These are phyloP conservation scores for Grifola frondosa DNA, from an alignment of 1,284 basidiomycete genomes.

Conservation along the genomic window DNA sequence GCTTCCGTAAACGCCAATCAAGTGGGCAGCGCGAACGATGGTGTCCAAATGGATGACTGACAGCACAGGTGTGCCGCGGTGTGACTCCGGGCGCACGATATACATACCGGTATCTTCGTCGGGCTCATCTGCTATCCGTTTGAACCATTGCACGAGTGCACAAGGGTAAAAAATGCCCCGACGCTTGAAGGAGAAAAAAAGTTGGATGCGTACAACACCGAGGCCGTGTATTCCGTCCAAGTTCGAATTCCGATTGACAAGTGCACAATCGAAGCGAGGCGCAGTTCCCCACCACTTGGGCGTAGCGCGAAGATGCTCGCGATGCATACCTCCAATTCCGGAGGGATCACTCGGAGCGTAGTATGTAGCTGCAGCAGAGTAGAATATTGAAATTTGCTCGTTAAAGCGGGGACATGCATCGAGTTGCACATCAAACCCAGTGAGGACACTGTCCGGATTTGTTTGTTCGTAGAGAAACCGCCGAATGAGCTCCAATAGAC, in stretches of 20 bases:
- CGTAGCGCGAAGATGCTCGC: constrained; percentile 17
- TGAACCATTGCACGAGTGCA: constrained; percentile 22
- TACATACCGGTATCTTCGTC: constrained; percentile 24
- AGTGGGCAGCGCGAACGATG: constrained; percentile 15
- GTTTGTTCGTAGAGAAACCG: constrained; percentile 14
- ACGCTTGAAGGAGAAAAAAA: constrained; percentile 12
- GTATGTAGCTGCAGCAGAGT: constrained; percentile 15
- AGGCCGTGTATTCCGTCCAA: constrained; percentile 1
- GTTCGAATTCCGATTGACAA: not conserved
- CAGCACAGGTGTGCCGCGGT: not conserved
- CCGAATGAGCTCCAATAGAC: constrained; percentile 1
- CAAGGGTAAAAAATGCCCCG: constrained; percentile 11
- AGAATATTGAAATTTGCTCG: constrained; percentile 2
- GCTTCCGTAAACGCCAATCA: constrained; percentile 12
- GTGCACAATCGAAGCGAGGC: constrained; percentile 13
- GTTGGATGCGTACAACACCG: constrained; percentile 3
- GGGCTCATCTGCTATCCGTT: constrained; percentile 11
- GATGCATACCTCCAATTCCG: constrained; percentile 23
- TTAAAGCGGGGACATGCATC: not conserved
- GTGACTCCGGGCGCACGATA: constrained; percentile 21
- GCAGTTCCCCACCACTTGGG: constrained; percentile 16
- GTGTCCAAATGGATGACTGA: constrained; percentile 11
- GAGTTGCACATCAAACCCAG: constrained; percentile 1
- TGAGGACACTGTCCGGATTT: constrained; percentile 2
- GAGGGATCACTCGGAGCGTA: constrained; percentile 29